These are phyloP conservation scores for Beverwykella pulmonaria DNA, from an alignment of 495 filamentous ascomycete species.

Conservation along the genomic window DNA sequence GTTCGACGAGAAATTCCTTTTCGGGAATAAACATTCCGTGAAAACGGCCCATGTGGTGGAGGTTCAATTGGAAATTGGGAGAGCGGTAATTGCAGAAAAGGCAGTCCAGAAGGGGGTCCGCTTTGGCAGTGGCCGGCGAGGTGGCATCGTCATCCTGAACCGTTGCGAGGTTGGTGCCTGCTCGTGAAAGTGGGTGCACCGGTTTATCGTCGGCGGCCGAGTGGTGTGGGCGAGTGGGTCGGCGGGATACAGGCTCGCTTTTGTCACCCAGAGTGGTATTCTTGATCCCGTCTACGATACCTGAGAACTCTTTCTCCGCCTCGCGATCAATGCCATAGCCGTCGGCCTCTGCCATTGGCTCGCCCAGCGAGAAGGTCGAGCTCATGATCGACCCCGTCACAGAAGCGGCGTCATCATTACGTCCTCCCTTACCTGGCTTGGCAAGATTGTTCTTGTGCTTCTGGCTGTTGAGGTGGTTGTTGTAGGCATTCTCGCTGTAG, in stretches of 20 bases:
- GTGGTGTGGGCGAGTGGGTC: constrained; percentile 60
- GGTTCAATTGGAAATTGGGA: constrained; percentile 69
- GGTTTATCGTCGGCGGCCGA: constrained; percentile 52
- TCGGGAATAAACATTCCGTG: constrained; percentile 98
- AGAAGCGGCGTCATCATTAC: constrained; percentile 71
- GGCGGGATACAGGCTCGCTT: constrained; percentile 50
- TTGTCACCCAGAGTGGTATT: constrained; percentile 67
- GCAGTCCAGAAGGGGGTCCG: constrained; percentile 64
- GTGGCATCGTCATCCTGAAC: constrained; percentile 14
- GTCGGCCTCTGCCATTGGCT: constrained; percentile 59
- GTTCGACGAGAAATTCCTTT: constrained; percentile 72
- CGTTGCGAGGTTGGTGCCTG: constrained; percentile 7
- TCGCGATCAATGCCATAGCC: constrained; percentile 59
- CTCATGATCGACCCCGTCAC: constrained; percentile 83
- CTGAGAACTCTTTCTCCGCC: constrained; percentile 72
- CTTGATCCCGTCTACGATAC: constrained; percentile 78
- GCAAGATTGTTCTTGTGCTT: constrained; percentile 79
- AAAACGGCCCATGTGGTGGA: constrained; percentile 83
- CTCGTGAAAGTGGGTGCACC: constrained; percentile 45
- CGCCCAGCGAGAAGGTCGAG: constrained; percentile 87
- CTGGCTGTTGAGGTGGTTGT: constrained; percentile 87
- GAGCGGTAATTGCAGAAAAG: constrained; percentile 89
- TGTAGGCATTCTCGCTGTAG: constrained; percentile 93
- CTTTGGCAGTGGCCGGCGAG: constrained; percentile 21
- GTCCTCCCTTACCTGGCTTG: constrained; percentile 40